Conservation (phyloP, 129 eudicot genomes). For the Centrapalus pauciflorus region DNA sequence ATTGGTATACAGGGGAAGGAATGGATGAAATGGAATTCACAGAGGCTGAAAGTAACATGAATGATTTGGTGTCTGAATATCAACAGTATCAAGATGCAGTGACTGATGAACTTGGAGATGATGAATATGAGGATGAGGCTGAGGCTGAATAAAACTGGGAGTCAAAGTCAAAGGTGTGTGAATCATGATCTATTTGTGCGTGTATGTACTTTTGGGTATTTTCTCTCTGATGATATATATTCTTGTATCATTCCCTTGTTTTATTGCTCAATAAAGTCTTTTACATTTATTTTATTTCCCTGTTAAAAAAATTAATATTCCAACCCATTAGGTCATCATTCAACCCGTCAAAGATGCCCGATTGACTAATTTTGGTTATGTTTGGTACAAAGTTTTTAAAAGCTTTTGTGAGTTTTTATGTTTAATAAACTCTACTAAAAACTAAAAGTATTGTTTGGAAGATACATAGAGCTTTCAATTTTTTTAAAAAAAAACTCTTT, state of each 20-base stretch:
- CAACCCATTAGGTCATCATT: too few relatives aligned
- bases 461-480: too few relatives aligned
- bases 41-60: constrained; percentile 75
- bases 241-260: constrained; percentile 14
- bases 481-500: too few relatives aligned
- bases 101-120: constrained; percentile 42
- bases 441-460: too few relatives aligned
- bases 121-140: constrained; percentile 46
- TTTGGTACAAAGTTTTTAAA: too few relatives aligned
- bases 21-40: constrained; percentile 77
- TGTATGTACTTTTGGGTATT: constrained; percentile 15
- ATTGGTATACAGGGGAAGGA: constrained; percentile 69
- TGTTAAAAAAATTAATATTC: too few relatives aligned
- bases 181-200: constrained; percentile 11
- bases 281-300: constrained; percentile 18
- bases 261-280: constrained; percentile 21
- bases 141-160: constrained; percentile 22
- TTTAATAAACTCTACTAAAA: too few relatives aligned
- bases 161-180: constrained; percentile 23
- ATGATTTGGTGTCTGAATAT: constrained; percentile 70
- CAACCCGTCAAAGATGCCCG: neutral
- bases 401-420: too few relatives aligned
- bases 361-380: too few relatives aligned
- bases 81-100: constrained; percentile 73
- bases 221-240: neutral